Evolutionary conservation across 129 eudicot genomes (phyloP).

Genomic region (Cynara cardunculus): DNA sequence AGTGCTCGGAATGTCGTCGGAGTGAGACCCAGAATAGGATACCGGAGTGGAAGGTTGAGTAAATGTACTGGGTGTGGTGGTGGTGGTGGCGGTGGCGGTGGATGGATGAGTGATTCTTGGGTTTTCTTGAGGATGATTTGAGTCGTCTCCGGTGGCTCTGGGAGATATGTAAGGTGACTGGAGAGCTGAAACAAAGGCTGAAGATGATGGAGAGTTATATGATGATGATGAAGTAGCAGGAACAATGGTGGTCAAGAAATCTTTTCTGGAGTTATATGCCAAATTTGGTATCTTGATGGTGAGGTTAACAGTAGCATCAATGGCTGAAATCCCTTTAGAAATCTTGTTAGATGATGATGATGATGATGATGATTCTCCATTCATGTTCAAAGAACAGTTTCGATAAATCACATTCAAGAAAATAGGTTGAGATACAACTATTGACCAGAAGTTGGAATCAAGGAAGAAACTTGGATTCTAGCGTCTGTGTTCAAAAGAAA

Average conservation of each 20-base stretch:
- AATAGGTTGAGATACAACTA: background rate
- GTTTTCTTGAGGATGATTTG: slow-evolving; percentile 39
- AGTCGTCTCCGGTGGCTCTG: slow-evolving; percentile 47
- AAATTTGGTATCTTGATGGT: slow-evolving; percentile 61
- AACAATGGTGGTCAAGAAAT: slow-evolving; percentile 34
- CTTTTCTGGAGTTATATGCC: slow-evolving; percentile 30
- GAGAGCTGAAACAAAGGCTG: slow-evolving; percentile 87
- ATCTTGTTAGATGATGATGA: slow-evolving; percentile 10
- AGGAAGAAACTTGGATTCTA: slow-evolving; percentile 22
- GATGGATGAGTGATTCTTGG: background rate
- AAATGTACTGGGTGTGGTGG: slow-evolving; percentile 46
- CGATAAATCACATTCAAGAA: slow-evolving; percentile 21
- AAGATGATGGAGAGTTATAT: slow-evolving; percentile 76
- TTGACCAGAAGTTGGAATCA: slow-evolving; percentile 18
- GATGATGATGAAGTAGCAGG: slow-evolving; percentile 47
- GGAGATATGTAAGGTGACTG: slow-evolving; percentile 96
- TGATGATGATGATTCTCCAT: slow-evolving; percentile 30
- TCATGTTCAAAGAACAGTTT: slow-evolving; percentile 29
- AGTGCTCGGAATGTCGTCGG: slow-evolving; percentile 75
- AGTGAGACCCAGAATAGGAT: slow-evolving; percentile 60
- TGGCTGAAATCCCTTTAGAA: slow-evolving; percentile 27
- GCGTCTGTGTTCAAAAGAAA: slow-evolving; percentile 27
- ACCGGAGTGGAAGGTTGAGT: slow-evolving; percentile 75
- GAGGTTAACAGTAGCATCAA: slow-evolving; percentile 31
- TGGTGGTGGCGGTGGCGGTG: slow-evolving; percentile 20